These are phyloP conservation scores for Colletotrichum destructivum DNA, from an alignment of 2,329 filamentous ascomycete species.

Conservation along the genomic window DNA sequence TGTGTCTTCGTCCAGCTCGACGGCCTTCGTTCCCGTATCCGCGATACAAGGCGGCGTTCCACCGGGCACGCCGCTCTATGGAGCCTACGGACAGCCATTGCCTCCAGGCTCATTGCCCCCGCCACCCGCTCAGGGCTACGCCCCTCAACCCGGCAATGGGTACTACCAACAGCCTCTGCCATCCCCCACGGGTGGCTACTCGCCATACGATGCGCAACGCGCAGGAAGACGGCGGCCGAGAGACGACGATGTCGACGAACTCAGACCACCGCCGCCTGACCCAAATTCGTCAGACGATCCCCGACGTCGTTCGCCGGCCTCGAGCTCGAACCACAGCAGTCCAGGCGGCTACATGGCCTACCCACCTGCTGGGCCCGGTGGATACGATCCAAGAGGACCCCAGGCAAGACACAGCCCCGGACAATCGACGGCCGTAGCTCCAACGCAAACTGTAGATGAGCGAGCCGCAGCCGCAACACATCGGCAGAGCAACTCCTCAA, in stretches of 20 bases:
- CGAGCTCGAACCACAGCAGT: slow-evolving; percentile 64
- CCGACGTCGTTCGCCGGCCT: slow-evolving; percentile 65
- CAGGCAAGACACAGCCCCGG: slow-evolving; percentile 56
- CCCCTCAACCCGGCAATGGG: slow-evolving; percentile 45
- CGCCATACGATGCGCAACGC: slow-evolving; percentile 55
- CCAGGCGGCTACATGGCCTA: slow-evolving; percentile 53
- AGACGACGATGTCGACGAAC: slow-evolving; percentile 59
- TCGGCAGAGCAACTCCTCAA: slow-evolving; percentile 52
- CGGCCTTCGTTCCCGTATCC: slow-evolving; percentile 72
- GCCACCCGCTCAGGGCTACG: slow-evolving; percentile 36
- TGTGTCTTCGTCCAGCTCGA: slow-evolving; percentile 69
- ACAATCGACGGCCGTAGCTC: slow-evolving; percentile 54
- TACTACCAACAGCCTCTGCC: slow-evolving; percentile 60
- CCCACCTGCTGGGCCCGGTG: slow-evolving; percentile 20
- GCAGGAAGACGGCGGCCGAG: slow-evolving; percentile 55
- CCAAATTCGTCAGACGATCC: slow-evolving; percentile 62
- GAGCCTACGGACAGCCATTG: slow-evolving; percentile 71
- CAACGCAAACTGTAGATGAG: slow-evolving; percentile 52
- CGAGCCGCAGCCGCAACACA: slow-evolving; percentile 56
- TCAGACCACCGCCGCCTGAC: slow-evolving; percentile 62
- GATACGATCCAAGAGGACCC: slow-evolving; percentile 35
- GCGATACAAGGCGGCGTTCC: slow-evolving; percentile 72
- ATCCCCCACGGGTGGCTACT: slow-evolving; percentile 61
- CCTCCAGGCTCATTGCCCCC: slow-evolving; percentile 46
- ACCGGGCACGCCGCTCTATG: slow-evolving; percentile 69